These are phyloP conservation scores for Sanguinoderma infundibulare DNA, from an alignment of 1,284 basidiomycete species.

Conservation along the genomic window DNA sequence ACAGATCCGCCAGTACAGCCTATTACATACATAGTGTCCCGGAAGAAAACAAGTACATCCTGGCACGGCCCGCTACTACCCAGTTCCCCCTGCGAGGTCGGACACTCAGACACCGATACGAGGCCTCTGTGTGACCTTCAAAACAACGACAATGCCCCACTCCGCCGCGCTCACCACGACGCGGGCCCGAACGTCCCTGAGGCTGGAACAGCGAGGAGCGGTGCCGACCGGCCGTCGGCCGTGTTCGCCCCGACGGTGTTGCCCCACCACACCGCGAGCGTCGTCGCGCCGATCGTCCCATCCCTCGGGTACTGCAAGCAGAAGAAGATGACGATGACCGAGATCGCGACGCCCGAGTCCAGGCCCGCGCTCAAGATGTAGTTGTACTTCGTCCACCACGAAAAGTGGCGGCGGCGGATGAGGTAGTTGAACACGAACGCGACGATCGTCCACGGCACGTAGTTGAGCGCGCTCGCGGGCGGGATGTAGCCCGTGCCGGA, in stretches of 20 bases:
- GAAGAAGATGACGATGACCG: conserved; percentile 54
- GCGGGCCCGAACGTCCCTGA: conserved; percentile 44
- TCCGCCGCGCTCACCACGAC: conserved; percentile 1
- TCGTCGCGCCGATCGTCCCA: conserved; percentile 45
- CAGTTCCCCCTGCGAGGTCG: not conserved
- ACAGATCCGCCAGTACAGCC: not conserved
- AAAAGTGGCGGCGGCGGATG: conserved; percentile 44
- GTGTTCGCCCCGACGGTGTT: conserved; percentile 43
- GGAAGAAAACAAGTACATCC: not conserved
- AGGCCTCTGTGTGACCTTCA: not conserved
- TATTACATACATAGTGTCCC: not conserved
- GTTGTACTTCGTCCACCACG: conserved; percentile 55
- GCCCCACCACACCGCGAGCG: conserved; percentile 46
- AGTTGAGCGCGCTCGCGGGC: conserved; percentile 49
- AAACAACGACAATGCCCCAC: not conserved
- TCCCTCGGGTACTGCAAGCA: conserved; percentile 48
- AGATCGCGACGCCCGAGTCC: conserved; percentile 51
- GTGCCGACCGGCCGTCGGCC: conserved; percentile 33
- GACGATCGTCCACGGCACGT: conserved; percentile 43
- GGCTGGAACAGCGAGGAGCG: conserved; percentile 34
- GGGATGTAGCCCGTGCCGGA: conserved; percentile 41
- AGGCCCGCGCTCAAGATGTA: conserved; percentile 57
- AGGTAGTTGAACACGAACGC: conserved; percentile 51
- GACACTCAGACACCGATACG: not conserved
- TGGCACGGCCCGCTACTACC: not conserved